Conservation (phyloP, 2,329 filamentous ascomycete species). For the Monosporascus ibericus region DNA sequence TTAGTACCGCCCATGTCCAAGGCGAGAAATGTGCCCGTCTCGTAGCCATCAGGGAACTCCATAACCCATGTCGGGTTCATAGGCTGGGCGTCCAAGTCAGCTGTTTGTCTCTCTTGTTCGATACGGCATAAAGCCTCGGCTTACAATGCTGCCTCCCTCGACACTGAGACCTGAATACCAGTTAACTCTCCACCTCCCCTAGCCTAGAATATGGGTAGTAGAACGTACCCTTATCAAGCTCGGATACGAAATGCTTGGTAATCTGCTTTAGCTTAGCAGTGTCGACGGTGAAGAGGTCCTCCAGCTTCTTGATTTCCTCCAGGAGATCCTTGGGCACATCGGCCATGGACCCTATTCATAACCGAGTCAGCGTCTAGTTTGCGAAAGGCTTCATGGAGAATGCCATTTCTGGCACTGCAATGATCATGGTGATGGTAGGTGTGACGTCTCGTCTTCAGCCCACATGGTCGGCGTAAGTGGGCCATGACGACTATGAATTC, state of each 20-base stretch:
- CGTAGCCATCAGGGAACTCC: slow-evolving; percentile 78
- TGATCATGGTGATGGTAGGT: slow-evolving; percentile 15
- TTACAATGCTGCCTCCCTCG: slow-evolving; percentile 87
- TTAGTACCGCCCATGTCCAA: slow-evolving; percentile 97
- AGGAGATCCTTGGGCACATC: slow-evolving; percentile 84
- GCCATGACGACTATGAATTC: slow-evolving; percentile 7
- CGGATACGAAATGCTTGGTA: slow-evolving; percentile 79
- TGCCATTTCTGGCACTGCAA: neutral
- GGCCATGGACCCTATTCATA: slow-evolving; percentile 69
- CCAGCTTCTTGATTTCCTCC: slow-evolving; percentile 72
- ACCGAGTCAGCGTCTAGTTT: slow-evolving; percentile 1
- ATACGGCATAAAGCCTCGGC: slow-evolving; percentile 26
- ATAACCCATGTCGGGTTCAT: slow-evolving; percentile 99
- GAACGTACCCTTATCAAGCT: slow-evolving; percentile 71
- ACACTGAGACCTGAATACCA: slow-evolving; percentile 63
- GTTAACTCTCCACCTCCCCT: slow-evolving; percentile 7
- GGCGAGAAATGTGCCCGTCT: slow-evolving; percentile 81
- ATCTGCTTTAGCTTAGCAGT: slow-evolving; percentile 80
- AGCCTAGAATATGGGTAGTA: slow-evolving; percentile 11
- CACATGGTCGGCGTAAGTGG: slow-evolving; percentile 5
- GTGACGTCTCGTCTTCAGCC: slow-evolving; percentile 6
- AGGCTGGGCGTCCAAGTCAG: slow-evolving; percentile 48
- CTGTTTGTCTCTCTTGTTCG: neutral
- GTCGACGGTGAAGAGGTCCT: slow-evolving; percentile 76
- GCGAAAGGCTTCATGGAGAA: neutral